A percentile compares a stretch with the other conserved stretches of the same genome.
Evolutionary conservation across 305 asterid species (phyloP).

Genomic region (Fraxinus angustifolia): DNA sequence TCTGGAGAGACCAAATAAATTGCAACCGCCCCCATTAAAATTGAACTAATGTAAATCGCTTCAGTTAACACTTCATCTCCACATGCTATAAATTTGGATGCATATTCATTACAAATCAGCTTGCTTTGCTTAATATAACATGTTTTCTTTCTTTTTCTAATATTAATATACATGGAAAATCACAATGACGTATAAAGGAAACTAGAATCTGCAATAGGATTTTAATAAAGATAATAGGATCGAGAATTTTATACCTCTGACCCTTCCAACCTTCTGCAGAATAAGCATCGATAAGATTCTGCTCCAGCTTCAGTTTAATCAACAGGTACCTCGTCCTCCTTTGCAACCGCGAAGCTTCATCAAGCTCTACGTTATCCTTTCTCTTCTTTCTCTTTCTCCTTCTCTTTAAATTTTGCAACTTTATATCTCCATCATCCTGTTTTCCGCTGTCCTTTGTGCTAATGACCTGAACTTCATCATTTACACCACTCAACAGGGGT

Average conservation of each 20-base stretch:
- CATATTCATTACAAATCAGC: not conserved
- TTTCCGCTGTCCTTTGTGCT: conserved; percentile 25
- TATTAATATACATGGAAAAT: not conserved
- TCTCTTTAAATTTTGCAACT: conserved; percentile 38
- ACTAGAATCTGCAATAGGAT: conserved; percentile 14
- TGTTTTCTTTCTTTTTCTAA: not conserved
- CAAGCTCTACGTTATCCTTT: conserved; percentile 50
- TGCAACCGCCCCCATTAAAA: conserved; percentile 6
- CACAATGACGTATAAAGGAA: conserved; percentile 4
- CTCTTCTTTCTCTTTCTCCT: conserved; percentile 52
- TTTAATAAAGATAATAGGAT: conserved; percentile 13
- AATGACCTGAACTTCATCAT: conserved; percentile 23
- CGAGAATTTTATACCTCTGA: conserved; percentile 64
- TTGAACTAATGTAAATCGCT: not conserved
- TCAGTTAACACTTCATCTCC: not conserved
- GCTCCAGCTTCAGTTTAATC: conserved; percentile 84
- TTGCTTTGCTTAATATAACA: not conserved
- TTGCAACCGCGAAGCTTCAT: conserved; percentile 80
- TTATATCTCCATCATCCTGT: conserved; percentile 29
- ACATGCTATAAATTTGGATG: not conserved
- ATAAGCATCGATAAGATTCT: conserved; percentile 94
- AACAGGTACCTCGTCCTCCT: conserved; percentile 81
- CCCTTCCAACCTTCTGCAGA: conserved; percentile 98
- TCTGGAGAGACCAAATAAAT: not conserved
- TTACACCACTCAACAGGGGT: conserved; percentile 33